These are phyloP conservation scores for Leccinellum luteum DNA, from an alignment of 768 basidiomycete species.

Conservation along the genomic window DNA sequence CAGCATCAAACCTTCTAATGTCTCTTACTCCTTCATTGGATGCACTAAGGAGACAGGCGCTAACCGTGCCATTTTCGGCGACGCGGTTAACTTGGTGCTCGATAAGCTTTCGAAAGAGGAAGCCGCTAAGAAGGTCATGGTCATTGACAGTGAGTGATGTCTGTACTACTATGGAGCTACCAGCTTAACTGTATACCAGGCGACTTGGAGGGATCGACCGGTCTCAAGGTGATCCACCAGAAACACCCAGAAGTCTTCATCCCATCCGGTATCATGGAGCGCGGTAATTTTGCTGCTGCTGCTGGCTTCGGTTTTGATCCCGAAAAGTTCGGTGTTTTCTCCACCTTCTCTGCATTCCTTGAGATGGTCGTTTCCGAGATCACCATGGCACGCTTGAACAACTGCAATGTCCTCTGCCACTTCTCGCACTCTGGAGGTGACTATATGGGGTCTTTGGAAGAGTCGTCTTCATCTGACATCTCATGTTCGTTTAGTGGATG, in stretches of 20 bases:
- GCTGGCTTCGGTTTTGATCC: constrained; percentile 84
- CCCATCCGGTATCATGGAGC: constrained; percentile 85
- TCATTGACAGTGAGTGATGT: constrained; percentile 67
- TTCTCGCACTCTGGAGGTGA: constrained; percentile 86
- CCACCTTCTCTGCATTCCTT: constrained; percentile 88
- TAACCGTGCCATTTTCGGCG: constrained; percentile 81
- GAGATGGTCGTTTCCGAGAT: constrained; percentile 90
- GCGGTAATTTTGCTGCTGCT: constrained; percentile 80
- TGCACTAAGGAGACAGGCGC: constrained; percentile 74
- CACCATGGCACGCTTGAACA: constrained; percentile 90
- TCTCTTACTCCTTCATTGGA: constrained; percentile 64
- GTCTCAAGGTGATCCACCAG: constrained; percentile 83
- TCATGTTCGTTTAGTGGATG: constrained; percentile 48
- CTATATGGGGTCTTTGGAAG: constrained; percentile 18
- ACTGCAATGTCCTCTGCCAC: constrained; percentile 84
- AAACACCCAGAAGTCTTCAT: constrained; percentile 88
- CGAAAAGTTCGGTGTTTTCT: constrained; percentile 85
- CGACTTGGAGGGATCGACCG: constrained; percentile 88
- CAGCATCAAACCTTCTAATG: constrained; percentile 57
- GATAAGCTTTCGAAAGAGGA: constrained; percentile 76
- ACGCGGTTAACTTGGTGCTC: constrained; percentile 77
- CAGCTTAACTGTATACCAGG: constrained; percentile 36
- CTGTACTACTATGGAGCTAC: neutral
- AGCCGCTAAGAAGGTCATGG: constrained; percentile 76
- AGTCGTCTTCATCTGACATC: neutral